A percentile compares a stretch with the other conserved stretches of the same genome.
Conservation (phyloP, 2,329 filamentous ascomycete genomes). For the Pyrenochaeta sp. region DNA sequence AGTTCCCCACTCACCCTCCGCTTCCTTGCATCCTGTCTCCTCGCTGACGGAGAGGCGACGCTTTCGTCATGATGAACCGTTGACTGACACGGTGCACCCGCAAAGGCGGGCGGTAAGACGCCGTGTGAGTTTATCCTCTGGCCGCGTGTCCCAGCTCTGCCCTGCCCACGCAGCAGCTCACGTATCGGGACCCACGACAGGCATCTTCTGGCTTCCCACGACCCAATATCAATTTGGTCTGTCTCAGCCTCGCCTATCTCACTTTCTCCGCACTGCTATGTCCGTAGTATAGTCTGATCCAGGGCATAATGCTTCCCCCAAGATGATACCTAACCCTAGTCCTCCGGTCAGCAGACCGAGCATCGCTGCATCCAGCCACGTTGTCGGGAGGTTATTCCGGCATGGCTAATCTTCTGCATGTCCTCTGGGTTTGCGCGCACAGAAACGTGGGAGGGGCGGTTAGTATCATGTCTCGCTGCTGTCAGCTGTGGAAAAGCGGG, state of each 20-base stretch:
- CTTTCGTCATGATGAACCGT: slow-evolving; percentile 14
- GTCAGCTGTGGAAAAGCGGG: slow-evolving; percentile 22
- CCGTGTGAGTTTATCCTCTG: slow-evolving; percentile 6
- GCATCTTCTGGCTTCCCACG: not conserved
- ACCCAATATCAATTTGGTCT: slow-evolving; percentile 8
- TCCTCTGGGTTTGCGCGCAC: slow-evolving; percentile 9
- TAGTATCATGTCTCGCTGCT: slow-evolving; percentile 25
- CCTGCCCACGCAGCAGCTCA: slow-evolving; percentile 7
- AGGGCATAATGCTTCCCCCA: slow-evolving; percentile 8
- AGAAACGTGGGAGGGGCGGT: slow-evolving; percentile 28
- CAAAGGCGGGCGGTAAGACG: slow-evolving; percentile 6
- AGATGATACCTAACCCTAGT: slow-evolving; percentile 5
- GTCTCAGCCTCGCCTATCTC: slow-evolving; percentile 24
- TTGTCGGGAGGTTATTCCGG: slow-evolving; percentile 7
- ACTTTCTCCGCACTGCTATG: not conserved
- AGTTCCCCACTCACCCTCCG: not conserved
- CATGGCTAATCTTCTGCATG: slow-evolving; percentile 5
- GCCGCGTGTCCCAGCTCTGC: slow-evolving; percentile 11
- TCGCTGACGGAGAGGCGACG: slow-evolving; percentile 14
- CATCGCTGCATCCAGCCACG: slow-evolving; percentile 11
- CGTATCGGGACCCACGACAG: slow-evolving; percentile 4
- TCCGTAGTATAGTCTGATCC: slow-evolving; percentile 1
- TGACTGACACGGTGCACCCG: slow-evolving; percentile 21
- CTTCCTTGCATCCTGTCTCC: slow-evolving; percentile 8
- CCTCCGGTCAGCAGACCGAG: slow-evolving; percentile 19